Evolutionary conservation across 495 filamentous ascomycete genomes (phyloP), one percentile per base, ranked within the genome.

Genomic region (Penicillium coprophilum): DNA sequence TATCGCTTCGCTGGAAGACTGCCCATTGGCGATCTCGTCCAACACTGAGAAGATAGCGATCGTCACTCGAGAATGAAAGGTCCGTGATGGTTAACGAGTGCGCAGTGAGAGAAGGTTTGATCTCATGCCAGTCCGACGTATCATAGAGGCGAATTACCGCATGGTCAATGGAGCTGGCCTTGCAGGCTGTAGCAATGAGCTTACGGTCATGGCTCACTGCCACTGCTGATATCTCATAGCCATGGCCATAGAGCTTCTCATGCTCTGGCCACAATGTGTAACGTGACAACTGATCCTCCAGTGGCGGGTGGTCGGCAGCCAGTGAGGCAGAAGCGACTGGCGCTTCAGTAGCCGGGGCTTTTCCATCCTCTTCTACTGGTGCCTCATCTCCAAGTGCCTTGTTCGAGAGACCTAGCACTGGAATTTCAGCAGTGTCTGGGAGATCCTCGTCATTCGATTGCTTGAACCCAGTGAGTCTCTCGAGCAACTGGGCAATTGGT

Each of bases 171-270:
- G 91, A 94, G 71, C 85, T 92, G 17, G 95, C 95, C 66, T 87
- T 89, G 75, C 93, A 97, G 2, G 93, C 91, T n/a, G 91, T 96
- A 17, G 95, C 94, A 32, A 99, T 81, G 21, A 96, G 61, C 2
- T 65, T 76, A 15, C 87, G 86, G 62, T 89, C 86, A 57, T 88
- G 83, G 61, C 84, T 91, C 8, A 85, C 82, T n/a, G 92, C 89
- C 21, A 96, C 83, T 10, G 90, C 86, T 20, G 92, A 95, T 39
- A 99, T 94, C 70, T 99, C 94, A 75, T 96, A 96, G n/a, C 94
- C 94, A 73, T 99, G 94, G 6, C 94, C 94, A 70, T 99, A 99
- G 6, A 99, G 83, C 71, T 99, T 99, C 67, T 97, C 94, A 39
- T 83, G 84, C 61, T 99, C 94, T 0, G 94, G 94, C 91, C 91